Percentiles rank a stretch among this genome's conserved stretches.
Conservation (phyloP, 345 rosid species). For the Clausena lansium region DNA sequence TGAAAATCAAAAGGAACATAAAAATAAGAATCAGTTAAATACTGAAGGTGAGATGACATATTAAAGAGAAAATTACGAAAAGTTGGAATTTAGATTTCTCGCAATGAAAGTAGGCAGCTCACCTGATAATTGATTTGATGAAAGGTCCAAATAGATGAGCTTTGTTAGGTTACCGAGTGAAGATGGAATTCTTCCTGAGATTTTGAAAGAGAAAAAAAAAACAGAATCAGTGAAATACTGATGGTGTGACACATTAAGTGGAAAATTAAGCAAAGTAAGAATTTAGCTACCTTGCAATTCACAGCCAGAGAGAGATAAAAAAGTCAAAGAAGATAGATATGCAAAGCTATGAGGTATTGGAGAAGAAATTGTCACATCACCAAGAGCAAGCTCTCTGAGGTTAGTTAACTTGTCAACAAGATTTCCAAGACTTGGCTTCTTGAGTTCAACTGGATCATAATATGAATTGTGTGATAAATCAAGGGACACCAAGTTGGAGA, state of each 20-base stretch:
- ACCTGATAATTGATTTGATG: not conserved
- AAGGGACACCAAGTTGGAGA: not conserved
- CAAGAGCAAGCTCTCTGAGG: constrained; percentile 13
- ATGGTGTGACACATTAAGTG: too few relatives aligned
- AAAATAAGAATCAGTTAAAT: too few relatives aligned
- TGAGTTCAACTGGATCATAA: not conserved
- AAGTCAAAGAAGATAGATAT: not conserved
- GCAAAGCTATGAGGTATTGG: not conserved
- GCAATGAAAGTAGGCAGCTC: constrained; percentile 7
- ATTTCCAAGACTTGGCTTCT: not conserved
- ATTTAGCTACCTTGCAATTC: not conserved
- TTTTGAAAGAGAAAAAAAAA: not conserved
- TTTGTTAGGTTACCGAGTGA: not conserved
- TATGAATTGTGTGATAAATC: constrained; percentile 6
- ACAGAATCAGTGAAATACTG: too few relatives aligned
- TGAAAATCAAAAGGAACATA: too few relatives aligned
- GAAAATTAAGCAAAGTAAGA: not conserved
- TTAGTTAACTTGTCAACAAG: constrained; percentile 8
- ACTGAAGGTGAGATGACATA: too few relatives aligned
- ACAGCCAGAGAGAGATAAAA: not conserved
- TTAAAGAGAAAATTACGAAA: too few relatives aligned
- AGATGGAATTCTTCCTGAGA: not conserved
- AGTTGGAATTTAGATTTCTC: not conserved
- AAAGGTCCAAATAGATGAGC: not conserved
- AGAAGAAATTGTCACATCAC: not conserved